These are phyloP conservation scores for Penicillium sp. DNA, from an alignment of 2,329 filamentous ascomycete genomes.

Conservation along the genomic window DNA sequence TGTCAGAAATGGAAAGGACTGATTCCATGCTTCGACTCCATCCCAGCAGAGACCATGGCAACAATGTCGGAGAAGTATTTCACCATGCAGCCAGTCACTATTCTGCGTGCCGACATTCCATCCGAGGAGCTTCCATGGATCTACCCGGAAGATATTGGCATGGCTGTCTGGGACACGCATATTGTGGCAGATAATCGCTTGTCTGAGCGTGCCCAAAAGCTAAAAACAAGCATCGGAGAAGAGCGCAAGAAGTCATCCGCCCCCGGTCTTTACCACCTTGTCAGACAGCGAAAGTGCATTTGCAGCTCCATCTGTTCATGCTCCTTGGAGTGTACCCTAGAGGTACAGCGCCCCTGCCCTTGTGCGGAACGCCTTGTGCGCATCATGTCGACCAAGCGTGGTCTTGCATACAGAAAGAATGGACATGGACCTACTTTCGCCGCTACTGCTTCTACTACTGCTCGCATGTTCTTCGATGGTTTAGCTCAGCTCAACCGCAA, in stretches of 20 bases:
- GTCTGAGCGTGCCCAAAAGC: constrained; percentile 34
- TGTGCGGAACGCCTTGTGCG: constrained; percentile 38
- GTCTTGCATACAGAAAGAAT: constrained; percentile 9
- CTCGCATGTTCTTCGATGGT: constrained; percentile 32
- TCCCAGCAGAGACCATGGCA: constrained; percentile 30
- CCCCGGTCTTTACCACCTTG: constrained; percentile 25
- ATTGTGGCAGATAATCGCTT: constrained; percentile 33
- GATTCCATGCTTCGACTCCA: constrained; percentile 30
- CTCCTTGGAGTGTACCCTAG: constrained; percentile 32
- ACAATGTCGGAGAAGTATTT: constrained; percentile 40
- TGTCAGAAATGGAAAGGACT: constrained; percentile 32
- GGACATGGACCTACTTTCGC: background rate
- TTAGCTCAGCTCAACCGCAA: constrained; percentile 26
- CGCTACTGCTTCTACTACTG: constrained; percentile 18
- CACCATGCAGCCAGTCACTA: constrained; percentile 20
- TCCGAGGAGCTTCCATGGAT: constrained; percentile 27
- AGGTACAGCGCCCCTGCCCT: constrained; percentile 32
- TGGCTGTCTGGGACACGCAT: constrained; percentile 24
- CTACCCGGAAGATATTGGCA: constrained; percentile 15
- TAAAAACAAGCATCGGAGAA: constrained; percentile 37
- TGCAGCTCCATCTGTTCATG: constrained; percentile 36
- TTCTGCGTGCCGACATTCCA: constrained; percentile 15
- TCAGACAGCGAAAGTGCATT: constrained; percentile 37
- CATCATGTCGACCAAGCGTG: constrained; percentile 26
- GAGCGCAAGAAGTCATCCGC: constrained; percentile 29